Evolutionary conservation across 2,329 filamentous ascomycete genomes (phyloP), one percentile per base, ranked within the genome.

Genomic region (Neospermospora avenae): DNA sequence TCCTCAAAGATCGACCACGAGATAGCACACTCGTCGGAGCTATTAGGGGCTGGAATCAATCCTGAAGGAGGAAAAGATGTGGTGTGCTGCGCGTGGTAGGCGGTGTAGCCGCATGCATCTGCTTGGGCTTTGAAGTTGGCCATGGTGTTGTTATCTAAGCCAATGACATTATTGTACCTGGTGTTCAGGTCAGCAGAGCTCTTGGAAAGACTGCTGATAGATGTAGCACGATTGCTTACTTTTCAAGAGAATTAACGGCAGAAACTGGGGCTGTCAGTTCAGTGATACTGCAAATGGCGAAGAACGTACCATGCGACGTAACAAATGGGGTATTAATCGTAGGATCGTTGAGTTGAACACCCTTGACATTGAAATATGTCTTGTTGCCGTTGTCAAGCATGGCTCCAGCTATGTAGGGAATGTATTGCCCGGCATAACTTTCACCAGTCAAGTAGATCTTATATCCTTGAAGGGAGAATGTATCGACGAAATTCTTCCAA

Each of bases 371-470:
- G 70, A 83, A 88, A 71, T 85, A 81, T 18, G 73, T 76, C 1
- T 73, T 80, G 68, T 88, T 78, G 18, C 86, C 67, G 14, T 56
- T 61, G 31, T 72, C 73, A 59, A 81, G 74, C 64, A 80, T 82
- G 48, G 76, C 75, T 59, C 81, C 78, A 58, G 86, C 76, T 76
- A 89, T 72, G 18, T 72, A 72, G 8, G 71, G 70, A 18, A 73
- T 65, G 35, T 71, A 73, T 77, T 69, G 75, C 65, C 83, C 83
- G 5, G 81, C 84, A 69, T 83, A 51, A n/a, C 76, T 80, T 71
- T 88, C 85, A 8, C 85, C 85, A 0, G 84, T 79, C 63, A 89
- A 79, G 69, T 84, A 88, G n/a, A 87, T 76, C 67, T 86, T 84
- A 62, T 77, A 80, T 20, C 78, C 76, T 39, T 82, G 75, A 58